Percentiles rank a stretch among this genome's conserved stretches.
Conservation (phyloP, 2,329 filamentous ascomycete genomes). For the Exophiala lecanii-corni region DNA sequence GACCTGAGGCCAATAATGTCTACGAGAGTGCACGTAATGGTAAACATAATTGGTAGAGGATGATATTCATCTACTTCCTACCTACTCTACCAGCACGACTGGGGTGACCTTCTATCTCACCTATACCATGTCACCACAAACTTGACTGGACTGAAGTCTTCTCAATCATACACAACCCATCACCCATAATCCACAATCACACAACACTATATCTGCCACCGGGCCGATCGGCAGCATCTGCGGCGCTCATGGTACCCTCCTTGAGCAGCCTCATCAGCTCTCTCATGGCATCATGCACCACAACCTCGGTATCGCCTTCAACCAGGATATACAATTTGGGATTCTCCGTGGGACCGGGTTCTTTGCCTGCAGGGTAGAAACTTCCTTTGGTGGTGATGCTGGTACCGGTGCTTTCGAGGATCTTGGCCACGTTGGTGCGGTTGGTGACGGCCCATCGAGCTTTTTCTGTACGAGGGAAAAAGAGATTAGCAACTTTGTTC, state of each 20-base stretch:
- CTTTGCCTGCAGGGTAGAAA: slow-evolving; percentile 79
- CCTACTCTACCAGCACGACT: no score
- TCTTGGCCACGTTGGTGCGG: slow-evolving; percentile 96
- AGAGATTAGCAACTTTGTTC: no score
- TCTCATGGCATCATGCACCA: slow-evolving; percentile 83
- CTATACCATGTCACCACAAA: no score
- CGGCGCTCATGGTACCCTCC: slow-evolving; percentile 85
- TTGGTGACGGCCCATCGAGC: slow-evolving; percentile 98
- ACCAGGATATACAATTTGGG: slow-evolving; percentile 98
- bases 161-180: no score
- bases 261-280: slow-evolving; percentile 83
- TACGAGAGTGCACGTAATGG: no score
- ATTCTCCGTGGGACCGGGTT: slow-evolving; percentile 67
- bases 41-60: no score
- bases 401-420: slow-evolving; percentile 87
- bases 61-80: no score
- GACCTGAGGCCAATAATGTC: no score
- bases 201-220: slow-evolving; percentile 84
- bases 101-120: no score
- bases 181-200: no score
- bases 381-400: slow-evolving; percentile 97
- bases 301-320: slow-evolving; percentile 91
- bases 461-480: slow-evolving; percentile 57
- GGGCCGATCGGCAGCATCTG: slow-evolving; percentile 76
- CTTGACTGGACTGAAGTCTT: no score